Conservation (phyloP, 495 filamentous ascomycete species). For the Aspergillus haitiensis region DNA sequence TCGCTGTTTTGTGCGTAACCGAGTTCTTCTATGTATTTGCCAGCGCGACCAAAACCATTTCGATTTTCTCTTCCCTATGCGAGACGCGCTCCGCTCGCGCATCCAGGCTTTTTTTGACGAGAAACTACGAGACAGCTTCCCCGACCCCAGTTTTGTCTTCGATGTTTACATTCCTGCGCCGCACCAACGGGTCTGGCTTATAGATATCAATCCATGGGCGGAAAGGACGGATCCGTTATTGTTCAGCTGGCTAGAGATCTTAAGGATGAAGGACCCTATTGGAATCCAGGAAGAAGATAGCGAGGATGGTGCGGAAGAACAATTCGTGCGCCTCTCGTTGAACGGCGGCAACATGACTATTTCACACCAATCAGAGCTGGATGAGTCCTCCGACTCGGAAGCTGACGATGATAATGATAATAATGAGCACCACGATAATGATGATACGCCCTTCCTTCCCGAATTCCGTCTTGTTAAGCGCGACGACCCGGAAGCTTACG, state of each 20-base stretch:
- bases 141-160: constrained; percentile 80
- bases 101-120: constrained; percentile 74
- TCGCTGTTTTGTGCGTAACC: constrained; percentile 83
- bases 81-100: constrained; percentile 56
- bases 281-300: constrained; percentile 36
- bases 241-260: constrained; percentile 87
- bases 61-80: constrained; percentile 71
- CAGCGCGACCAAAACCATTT: constrained; percentile 92
- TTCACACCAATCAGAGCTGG: constrained; percentile 19
- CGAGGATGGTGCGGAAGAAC: constrained; percentile 28
- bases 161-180: constrained; percentile 87
- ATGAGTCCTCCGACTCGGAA: constrained; percentile 25
- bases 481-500: constrained; percentile 83
- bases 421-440: constrained; percentile 43
- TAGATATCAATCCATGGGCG: constrained; percentile 97
- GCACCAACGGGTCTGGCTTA: constrained; percentile 73
- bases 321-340: constrained; percentile 45
- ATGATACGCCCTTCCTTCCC: constrained; percentile 61
- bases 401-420: constrained; percentile 43
- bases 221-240: constrained; percentile 82
- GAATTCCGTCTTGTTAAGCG: constrained; percentile 80
- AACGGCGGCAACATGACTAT: constrained; percentile 26
- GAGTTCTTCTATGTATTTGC: constrained; percentile 75
- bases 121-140: constrained; percentile 71
- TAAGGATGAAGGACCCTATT: constrained; percentile 62